Percentiles rank a stretch among this genome's conserved stretches.
These are phyloP conservation scores for Paraphoma chrysanthemicola DNA, from an alignment of 2,329 filamentous ascomycete species.

Conservation along the genomic window DNA sequence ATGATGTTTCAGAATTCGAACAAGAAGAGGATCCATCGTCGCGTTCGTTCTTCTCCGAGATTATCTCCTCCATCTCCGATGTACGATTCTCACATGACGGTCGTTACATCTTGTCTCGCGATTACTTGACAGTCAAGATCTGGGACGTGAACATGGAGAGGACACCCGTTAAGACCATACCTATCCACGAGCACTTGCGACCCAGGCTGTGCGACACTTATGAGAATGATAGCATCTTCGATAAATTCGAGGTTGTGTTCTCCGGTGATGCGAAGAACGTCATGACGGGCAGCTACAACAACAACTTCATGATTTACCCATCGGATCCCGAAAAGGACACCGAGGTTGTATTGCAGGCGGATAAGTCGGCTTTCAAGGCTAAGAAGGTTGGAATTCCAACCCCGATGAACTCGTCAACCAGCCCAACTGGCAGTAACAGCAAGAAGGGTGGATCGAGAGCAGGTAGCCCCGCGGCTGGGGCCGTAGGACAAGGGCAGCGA, in stretches of 20 bases:
- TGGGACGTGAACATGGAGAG: constrained; percentile 99
- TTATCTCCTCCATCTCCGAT: constrained; percentile 98
- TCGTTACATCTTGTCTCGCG: constrained; percentile 94
- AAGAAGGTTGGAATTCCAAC: constrained; percentile 99
- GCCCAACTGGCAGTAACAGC: constrained; percentile 71
- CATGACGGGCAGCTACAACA: constrained; percentile 99
- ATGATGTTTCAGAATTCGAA: constrained; percentile 77
- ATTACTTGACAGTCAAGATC: constrained; percentile 99
- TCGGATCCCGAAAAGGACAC: constrained; percentile 95
- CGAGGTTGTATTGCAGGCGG: constrained; percentile 95
- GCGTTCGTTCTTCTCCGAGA: constrained; percentile 99
- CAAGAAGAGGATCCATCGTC: constrained; percentile 97
- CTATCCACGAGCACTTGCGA: constrained; percentile 95
- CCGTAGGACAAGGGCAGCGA: constrained; percentile 78
- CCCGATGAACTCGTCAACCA: constrained; percentile 85
- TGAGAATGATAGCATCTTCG: constrained; percentile 99
- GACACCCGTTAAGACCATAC: constrained; percentile 96
- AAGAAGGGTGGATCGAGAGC: constrained; percentile 92
- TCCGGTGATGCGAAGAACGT: constrained; percentile 98
- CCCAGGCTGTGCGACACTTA: constrained; percentile 97
- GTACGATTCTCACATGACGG: constrained; percentile 97
- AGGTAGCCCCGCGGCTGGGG: constrained; percentile 79
- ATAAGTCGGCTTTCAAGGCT: constrained; percentile 99
- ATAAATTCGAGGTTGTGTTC: constrained; percentile 99
- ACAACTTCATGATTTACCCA: constrained; percentile 99